Percentiles rank a stretch among this genome's conserved stretches.
These are phyloP conservation scores for Sarocladium oryzae DNA, from an alignment of 2,329 filamentous ascomycete genomes.

Conservation along the genomic window DNA sequence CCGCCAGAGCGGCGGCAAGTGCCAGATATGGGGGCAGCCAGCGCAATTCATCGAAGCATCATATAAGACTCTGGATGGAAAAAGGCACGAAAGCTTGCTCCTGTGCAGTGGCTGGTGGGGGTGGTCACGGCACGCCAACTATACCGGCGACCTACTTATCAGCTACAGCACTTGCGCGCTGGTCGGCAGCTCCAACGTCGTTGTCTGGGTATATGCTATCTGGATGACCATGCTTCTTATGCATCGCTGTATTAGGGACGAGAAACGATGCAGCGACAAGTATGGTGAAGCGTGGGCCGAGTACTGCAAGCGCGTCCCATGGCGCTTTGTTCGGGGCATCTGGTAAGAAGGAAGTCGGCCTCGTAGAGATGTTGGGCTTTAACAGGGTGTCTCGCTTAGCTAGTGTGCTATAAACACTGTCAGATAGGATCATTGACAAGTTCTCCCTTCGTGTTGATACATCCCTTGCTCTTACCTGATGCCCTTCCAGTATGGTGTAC, in stretches of 20 bases:
- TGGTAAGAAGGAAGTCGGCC: conserved; percentile 20
- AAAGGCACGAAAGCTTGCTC: conserved; percentile 26
- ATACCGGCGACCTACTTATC: conserved; percentile 21
- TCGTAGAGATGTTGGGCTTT: too few species aligned
- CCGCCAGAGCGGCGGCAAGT: conserved; percentile 31
- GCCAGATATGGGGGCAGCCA: conserved; percentile 35
- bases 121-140: conserved; percentile 23
- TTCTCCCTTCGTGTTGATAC: too few species aligned
- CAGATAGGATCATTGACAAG: too few species aligned
- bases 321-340: conserved; percentile 30
- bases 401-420: too few species aligned
- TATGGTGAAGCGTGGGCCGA: conserved; percentile 37
- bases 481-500: too few species aligned
- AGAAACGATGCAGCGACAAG: conserved; percentile 36
- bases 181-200: conserved; percentile 27
- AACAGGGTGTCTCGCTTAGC: too few species aligned
- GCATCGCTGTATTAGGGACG: conserved; percentile 38
- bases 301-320: conserved; percentile 35
- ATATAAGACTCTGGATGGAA: conserved; percentile 35
- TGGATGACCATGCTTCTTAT: conserved; percentile 38
- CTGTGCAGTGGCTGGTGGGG: conserved; percentile 25
- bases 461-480: too few species aligned
- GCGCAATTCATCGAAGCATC: conserved; percentile 30
- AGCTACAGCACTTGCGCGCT: conserved; percentile 34
- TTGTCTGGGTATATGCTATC: conserved; percentile 39